Percentiles rank a stretch among this genome's conserved stretches.
Conservation (phyloP, 1,284 basidiomycete genomes). For the Neolentinus lepideus region DNA sequence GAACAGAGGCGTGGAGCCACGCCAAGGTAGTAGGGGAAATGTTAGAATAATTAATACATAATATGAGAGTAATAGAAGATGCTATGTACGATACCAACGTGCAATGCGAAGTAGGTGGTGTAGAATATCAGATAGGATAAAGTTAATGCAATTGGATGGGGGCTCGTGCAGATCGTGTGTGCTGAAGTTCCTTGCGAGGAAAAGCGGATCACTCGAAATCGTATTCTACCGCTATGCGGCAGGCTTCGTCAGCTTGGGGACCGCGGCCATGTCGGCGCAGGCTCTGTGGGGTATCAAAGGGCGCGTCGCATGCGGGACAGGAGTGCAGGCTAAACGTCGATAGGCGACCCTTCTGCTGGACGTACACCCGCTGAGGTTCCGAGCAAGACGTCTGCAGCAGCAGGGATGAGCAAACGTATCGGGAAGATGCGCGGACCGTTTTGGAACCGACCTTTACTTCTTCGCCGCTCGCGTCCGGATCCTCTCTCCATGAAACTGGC, state of each 20-base stretch:
- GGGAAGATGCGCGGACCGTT: not conserved
- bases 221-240: slow-evolving; percentile 64
- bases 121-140: slow-evolving; percentile 1
- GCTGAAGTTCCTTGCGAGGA: not conserved
- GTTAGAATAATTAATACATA: slow-evolving; percentile 2
- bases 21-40: not conserved
- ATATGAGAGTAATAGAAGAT: not conserved
- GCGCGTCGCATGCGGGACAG: slow-evolving; percentile 67
- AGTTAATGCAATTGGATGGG: not conserved
- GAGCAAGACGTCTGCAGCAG: not conserved
- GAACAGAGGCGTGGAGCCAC: not conserved
- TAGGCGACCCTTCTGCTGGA: slow-evolving; percentile 3
- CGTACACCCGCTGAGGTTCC: not conserved
- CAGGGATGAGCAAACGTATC: not conserved
- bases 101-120: not conserved
- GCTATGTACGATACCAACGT: slow-evolving; percentile 1
- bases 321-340: slow-evolving; percentile 24
- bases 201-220: slow-evolving; percentile 44
- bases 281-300: slow-evolving; percentile 47
- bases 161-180: not conserved
- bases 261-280: slow-evolving; percentile 52
- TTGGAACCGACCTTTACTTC: not conserved
- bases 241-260: slow-evolving; percentile 52
- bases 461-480: not conserved
- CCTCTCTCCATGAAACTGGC: not conserved